Evolutionary conservation across 352 stramenopile species (phyloP).

Genomic region (Globisporangium paroecandrum): DNA sequence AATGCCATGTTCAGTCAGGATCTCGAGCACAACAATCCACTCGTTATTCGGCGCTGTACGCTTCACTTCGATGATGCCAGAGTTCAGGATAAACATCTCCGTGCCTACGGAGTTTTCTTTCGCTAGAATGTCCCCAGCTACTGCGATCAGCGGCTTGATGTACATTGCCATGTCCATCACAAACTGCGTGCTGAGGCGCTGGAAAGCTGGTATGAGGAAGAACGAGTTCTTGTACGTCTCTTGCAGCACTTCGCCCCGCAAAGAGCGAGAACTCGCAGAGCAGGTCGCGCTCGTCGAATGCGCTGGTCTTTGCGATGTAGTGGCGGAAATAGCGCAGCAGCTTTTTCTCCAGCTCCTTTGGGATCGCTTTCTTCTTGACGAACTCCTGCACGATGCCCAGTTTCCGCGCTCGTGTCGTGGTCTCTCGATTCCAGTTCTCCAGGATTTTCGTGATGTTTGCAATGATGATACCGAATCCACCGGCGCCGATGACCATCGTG

Average conservation of each 20-base stretch:
- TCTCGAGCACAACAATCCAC: constrained; percentile 74
- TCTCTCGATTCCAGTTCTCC: constrained; percentile 72
- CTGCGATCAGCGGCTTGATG: constrained; percentile 76
- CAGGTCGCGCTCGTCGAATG: constrained; percentile 72
- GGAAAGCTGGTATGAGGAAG: constrained; percentile 67
- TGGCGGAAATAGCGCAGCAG: constrained; percentile 75
- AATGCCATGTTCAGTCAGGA: constrained; percentile 60
- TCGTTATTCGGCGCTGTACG: constrained; percentile 47
- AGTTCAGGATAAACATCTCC: constrained; percentile 83
- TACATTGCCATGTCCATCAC: constrained; percentile 85
- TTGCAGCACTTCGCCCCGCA: constrained; percentile 70
- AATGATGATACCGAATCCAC: constrained; percentile 79
- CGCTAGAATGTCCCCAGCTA: constrained; percentile 62
- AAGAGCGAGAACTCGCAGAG: constrained; percentile 72
- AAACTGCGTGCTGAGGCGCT: constrained; percentile 69
- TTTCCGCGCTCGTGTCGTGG: constrained; percentile 45
- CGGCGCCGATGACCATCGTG: constrained; percentile 69
- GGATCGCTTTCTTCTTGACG: constrained; percentile 57
- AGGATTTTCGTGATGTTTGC: constrained; percentile 83
- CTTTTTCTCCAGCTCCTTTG: constrained; percentile 42
- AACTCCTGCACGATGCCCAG: constrained; percentile 67
- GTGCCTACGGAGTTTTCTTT: constrained; percentile 61
- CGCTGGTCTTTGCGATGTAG: constrained; percentile 75
- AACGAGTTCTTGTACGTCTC: constrained; percentile 78
- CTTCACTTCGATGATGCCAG: constrained; percentile 66